Evolutionary conservation across 176 grass and related monocot genomes (phyloP).

Genomic region (Oryza punctata): DNA sequence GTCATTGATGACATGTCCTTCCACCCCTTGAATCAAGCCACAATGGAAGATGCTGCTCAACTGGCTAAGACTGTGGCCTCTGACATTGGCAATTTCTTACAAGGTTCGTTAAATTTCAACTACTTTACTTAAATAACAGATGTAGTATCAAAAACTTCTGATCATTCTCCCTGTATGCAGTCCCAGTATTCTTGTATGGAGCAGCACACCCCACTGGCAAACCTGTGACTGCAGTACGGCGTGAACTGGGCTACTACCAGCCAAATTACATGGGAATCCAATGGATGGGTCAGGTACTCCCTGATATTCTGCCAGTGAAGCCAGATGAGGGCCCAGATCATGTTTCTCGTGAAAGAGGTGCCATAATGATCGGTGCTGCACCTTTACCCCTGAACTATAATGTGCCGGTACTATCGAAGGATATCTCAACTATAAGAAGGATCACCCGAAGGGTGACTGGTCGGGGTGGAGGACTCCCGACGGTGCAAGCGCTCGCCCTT

Average conservation of each 20-base stretch:
- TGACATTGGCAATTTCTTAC: conserved; percentile 54
- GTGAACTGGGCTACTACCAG: conserved; percentile 65
- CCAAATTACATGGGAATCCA: conserved; percentile 49
- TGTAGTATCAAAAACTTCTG: background rate
- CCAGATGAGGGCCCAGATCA: conserved; percentile 55
- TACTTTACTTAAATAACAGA: background rate
- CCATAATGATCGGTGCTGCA: conserved; percentile 50
- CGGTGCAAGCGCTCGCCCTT: conserved; percentile 68
- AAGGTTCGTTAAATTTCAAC: conserved; percentile 40
- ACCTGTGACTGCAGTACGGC: conserved; percentile 44
- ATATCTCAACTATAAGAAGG: conserved; percentile 50
- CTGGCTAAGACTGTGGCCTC: conserved; percentile 60
- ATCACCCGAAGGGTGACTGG: conserved; percentile 58
- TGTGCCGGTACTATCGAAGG: conserved; percentile 50
- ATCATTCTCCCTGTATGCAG: conserved; percentile 37
- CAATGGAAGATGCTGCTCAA: conserved; percentile 54
- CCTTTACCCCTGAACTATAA: conserved; percentile 58
- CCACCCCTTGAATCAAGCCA: conserved; percentile 59
- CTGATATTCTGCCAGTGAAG: conserved; percentile 47
- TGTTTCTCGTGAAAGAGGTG: conserved; percentile 46
- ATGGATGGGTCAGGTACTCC: conserved; percentile 58
- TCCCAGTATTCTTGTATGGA: conserved; percentile 73
- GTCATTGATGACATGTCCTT: conserved; percentile 70
- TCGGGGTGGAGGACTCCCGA: conserved; percentile 56
- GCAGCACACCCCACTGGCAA: conserved; percentile 55